Evolutionary conservation across 495 filamentous ascomycete species (phyloP).

Genomic region (Xylaria grammica): DNA sequence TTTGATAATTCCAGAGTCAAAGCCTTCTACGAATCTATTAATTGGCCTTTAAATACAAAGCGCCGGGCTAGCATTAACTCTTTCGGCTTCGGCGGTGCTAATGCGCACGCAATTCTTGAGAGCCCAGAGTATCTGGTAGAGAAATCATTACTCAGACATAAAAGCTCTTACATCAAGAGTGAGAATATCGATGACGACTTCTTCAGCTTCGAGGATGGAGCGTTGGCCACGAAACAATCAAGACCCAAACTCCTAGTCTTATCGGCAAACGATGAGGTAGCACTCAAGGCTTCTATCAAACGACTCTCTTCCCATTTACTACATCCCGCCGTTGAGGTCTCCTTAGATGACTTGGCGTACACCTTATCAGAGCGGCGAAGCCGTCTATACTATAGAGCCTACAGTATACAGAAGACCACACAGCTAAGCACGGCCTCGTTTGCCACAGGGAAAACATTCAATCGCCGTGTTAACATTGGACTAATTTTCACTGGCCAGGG

Average conservation of each 20-base stretch:
- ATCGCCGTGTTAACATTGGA: conserved; percentile 38
- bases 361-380: conserved; percentile 31
- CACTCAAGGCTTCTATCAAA: conserved; percentile 16
- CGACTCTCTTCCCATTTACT: conserved; percentile 26
- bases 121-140: background rate
- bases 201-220: background rate
- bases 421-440: background rate
- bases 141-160: no score
- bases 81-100: conserved; percentile 61
- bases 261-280: conserved; percentile 29
- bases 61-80: conserved; percentile 55
- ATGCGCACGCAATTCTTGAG: conserved; percentile 60
- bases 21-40: background rate
- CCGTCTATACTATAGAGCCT: conserved; percentile 18
- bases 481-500: conserved; percentile 34
- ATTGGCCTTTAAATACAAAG: background rate
- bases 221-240: no score
- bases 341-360: conserved; percentile 15
- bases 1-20: conserved; percentile 17
- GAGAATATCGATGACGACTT: background rate
- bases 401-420: background rate
- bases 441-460: background rate
- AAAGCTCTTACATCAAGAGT: no score
- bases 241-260: conserved; percentile 22
- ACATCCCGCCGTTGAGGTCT: conserved; percentile 30